phyloP scores from a whole-genome alignment of 2,329 filamentous ascomycete species.

The Trichoderma cornu-damae region DNA sequence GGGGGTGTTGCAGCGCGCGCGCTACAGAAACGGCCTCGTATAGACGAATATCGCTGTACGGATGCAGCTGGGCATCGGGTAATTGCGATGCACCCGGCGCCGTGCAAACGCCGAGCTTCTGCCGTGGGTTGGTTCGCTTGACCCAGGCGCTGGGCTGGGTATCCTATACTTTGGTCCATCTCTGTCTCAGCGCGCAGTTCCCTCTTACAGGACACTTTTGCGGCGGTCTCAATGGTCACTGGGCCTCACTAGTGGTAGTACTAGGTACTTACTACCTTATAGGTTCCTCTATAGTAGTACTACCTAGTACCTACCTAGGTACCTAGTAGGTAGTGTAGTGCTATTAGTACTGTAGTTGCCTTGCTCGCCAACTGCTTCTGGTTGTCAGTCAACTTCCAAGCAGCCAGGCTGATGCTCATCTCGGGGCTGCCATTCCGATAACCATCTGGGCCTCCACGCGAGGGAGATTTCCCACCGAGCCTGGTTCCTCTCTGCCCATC shows the following conservation, averaged over 20 bases:
- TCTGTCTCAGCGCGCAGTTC: background rate
- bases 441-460: background rate
- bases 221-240: no score
- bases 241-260: no score
- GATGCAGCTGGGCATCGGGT: background rate
- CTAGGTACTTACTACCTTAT: no score
- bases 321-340: no score
- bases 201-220: no score
- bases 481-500: background rate
- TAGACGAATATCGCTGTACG: background rate
- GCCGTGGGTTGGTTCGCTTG: background rate
- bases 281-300: no score
- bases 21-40: background rate
- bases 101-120: conserved; percentile 4
- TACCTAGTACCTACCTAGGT: no score
- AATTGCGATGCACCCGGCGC: background rate
- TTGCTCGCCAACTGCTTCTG: conserved; percentile 2
- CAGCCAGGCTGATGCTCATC: background rate
- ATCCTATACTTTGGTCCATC: background rate
- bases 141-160: background rate
- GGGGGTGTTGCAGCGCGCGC: background rate
- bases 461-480: background rate
- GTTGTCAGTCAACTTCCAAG: background rate
- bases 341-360: no score
- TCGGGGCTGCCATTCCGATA: background rate